Percentiles rank a stretch among this genome's conserved stretches.
Evolutionary conservation across 169 alveolate genomes (phyloP).

Genomic region (Eimeria necatrix): DNA sequence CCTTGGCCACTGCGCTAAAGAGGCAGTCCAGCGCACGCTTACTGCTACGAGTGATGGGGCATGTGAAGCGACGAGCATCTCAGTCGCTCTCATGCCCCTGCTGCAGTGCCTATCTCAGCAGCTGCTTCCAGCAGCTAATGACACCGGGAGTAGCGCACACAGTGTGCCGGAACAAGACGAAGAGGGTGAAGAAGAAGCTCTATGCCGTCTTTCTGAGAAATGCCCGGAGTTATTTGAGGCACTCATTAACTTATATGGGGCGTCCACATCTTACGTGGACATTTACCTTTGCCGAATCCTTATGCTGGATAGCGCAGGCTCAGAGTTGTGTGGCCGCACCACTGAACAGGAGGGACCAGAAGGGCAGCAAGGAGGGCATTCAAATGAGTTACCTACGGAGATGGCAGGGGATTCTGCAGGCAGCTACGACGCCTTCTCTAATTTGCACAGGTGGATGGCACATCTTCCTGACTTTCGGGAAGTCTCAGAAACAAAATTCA

Average conservation of each 20-base stretch:
- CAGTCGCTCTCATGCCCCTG: slow-evolving; percentile 32
- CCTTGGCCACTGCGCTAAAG: slow-evolving; percentile 26
- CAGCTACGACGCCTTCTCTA: slow-evolving; percentile 36
- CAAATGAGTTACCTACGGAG: background rate
- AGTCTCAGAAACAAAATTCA: background rate
- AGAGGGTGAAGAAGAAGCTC: background rate
- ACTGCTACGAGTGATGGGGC: slow-evolving; percentile 9
- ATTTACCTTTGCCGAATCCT: slow-evolving; percentile 23
- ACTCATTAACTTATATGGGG: slow-evolving; percentile 30
- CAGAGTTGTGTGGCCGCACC: background rate
- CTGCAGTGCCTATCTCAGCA: slow-evolving; percentile 53
- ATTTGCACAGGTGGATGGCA: slow-evolving; percentile 40
- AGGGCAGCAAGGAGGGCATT: background rate
- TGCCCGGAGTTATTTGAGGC: slow-evolving; percentile 70
- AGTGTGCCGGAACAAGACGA: background rate
- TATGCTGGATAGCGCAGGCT: slow-evolving; percentile 33
- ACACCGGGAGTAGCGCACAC: background rate
- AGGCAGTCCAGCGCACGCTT: background rate
- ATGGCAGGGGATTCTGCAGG: background rate
- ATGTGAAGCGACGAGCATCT: background rate
- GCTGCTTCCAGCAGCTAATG: slow-evolving; percentile 61
- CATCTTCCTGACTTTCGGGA: slow-evolving; percentile 56
- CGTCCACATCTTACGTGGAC: slow-evolving; percentile 63
- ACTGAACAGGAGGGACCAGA: background rate
- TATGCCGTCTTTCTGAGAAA: slow-evolving; percentile 38